Base-by-base conservation (phyloP, 495 filamentous ascomycete species). In the Cryomyces minteri region DNA sequence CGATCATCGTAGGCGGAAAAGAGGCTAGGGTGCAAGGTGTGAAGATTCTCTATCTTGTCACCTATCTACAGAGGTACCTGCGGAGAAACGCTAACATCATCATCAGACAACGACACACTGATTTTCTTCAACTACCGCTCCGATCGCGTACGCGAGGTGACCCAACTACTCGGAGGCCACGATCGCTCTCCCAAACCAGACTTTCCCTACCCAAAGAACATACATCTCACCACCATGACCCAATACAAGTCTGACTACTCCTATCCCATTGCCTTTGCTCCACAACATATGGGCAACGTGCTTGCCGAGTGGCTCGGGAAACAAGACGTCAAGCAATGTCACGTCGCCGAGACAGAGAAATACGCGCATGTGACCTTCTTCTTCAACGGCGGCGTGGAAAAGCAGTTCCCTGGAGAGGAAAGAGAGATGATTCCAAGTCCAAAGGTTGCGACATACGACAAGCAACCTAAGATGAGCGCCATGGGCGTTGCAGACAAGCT, bases 51-150 rank as follows among this genome's bases (percentile, higher is more conserved):
- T 25, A 25, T 25, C 18, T 25, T 2, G 18, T 25, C 18, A 25
- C 18, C 1, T 31, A 12, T 4, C 30, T 28, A 37, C 36, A 28
- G 14, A 33, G 9, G 34, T 45, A 45, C 14, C 14, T 31, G 37
- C 41, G 32, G 46, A 42, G 32, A 12, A 31, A 45, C 10, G 32
- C 48, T 53, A 51, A 56, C 39, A 7, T 40, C 4, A 8, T n/a
- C 31, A 30, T 12, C 48, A 86, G 84, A 95, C 58, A 73, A 78
- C 50, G 90, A 98, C 58, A 88, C 84, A 41, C 76, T 94, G 55
- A 95, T 98, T 73, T 95, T 95, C 77, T 98, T 98, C 82, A 98
- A 98, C 76, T 98, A 98, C 74, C 88, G 90, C 54, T 95, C 90
- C 34, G 90, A 98, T 59, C 88, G 90, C 61, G 88, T 93, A 43